Conservation (phyloP, 768 basidiomycete genomes). For the Kwoniella dejecticola region DNA sequence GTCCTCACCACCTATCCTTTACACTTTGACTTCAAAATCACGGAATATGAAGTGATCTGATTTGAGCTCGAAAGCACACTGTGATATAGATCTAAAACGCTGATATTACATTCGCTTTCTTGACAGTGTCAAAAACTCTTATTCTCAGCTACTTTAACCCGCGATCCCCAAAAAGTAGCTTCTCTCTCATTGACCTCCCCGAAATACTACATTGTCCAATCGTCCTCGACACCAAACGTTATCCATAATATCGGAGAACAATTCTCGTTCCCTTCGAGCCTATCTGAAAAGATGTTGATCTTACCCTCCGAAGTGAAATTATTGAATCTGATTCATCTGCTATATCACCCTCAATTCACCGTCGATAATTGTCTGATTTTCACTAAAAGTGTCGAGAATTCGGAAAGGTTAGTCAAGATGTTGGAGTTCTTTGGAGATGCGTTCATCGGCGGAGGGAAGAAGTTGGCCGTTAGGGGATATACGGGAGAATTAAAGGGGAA, state of each 20-base stretch:
- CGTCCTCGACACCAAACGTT: slow-evolving; percentile 31
- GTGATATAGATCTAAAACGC: too few species aligned
- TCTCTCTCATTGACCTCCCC: slow-evolving; percentile 75
- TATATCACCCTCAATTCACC: slow-evolving; percentile 61
- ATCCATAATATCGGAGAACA: slow-evolving; percentile 47
- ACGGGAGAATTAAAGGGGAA: slow-evolving; percentile 77
- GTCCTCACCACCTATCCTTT: too few species aligned
- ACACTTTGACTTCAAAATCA: too few species aligned
- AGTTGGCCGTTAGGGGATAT: slow-evolving; percentile 67
- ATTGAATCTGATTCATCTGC: slow-evolving; percentile 81
- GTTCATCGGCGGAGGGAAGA: slow-evolving; percentile 29
- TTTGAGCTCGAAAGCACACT: too few species aligned
- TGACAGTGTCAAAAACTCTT: slow-evolving; percentile 82
- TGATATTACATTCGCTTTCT: not conserved
- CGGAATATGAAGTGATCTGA: too few species aligned
- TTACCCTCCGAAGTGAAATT: slow-evolving; percentile 80
- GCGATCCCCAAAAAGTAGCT: slow-evolving; percentile 89
- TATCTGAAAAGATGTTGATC: slow-evolving; percentile 88
- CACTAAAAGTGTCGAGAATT: slow-evolving; percentile 95
- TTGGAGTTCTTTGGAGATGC: slow-evolving; percentile 77
- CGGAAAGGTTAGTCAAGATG: slow-evolving; percentile 74
- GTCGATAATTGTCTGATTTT: slow-evolving; percentile 86
- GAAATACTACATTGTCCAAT: slow-evolving; percentile 84
- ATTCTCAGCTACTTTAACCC: slow-evolving; percentile 93
- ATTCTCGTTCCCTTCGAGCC: slow-evolving; percentile 70